Evolutionary conservation across 2,329 filamentous ascomycete genomes (phyloP), one percentile per base, ranked within the genome.

Genomic region (Mycogone perniciosa): DNA sequence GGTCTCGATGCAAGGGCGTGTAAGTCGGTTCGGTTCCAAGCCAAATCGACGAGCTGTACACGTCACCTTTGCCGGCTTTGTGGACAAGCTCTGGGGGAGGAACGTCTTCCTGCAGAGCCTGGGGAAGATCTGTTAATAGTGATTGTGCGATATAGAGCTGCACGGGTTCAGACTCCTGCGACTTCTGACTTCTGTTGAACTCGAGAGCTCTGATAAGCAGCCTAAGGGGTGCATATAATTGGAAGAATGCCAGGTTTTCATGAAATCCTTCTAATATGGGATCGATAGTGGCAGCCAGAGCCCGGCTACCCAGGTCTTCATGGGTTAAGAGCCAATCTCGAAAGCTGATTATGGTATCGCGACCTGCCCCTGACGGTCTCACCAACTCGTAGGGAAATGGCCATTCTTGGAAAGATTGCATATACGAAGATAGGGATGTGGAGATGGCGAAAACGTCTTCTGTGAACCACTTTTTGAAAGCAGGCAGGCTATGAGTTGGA

Each of bases 21-120:
- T 89, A 90, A 0, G 91, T 96, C 0, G 89, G 89, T 37, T 89
- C 82, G 10, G 85, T 74, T 1, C 93, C 93, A 9, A 97, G 77
- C 92, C 92, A 99, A 40, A 97, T 73, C 59, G 88, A 95, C 0
- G 86, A 85, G 59, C 78, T 81, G 64, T 97, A 96, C n/a, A 96
- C 70, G 64, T 96, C 91, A 3, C 89, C 89, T 58, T 80, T 86
- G 0, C 88, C 88, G 1, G 81, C 77, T 6, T 71, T 64, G 4
- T 62, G 66, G 4, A 95, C 81, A 4, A 91, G 61, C 0, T 73
- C 64, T 0, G 90, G 91, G 0, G 77, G 77, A 0, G 85, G 84
- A 0, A 96, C 65, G 59, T 95, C 88, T 3, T 74, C 63, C 50
- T 74, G 77, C 1, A 96, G 68, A 1, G 56, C 0, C 59, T 46